These are phyloP conservation scores for Lichtheimia ornata DNA, from an alignment of 371 early-diverging fungal genomes.

Conservation along the genomic window DNA sequence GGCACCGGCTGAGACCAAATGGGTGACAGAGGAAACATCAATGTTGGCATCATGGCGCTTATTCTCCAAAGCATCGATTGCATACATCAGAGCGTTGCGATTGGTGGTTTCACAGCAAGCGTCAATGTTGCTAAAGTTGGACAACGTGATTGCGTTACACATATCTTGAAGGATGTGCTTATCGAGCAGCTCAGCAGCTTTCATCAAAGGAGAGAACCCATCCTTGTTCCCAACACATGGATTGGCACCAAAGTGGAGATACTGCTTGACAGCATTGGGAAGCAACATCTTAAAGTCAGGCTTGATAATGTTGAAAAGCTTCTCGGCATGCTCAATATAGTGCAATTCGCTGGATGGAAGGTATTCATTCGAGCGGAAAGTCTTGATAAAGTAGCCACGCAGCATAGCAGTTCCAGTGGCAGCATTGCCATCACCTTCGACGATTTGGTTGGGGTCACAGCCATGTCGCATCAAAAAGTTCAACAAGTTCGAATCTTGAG, in stretches of 20 bases:
- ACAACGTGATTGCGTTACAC: background rate
- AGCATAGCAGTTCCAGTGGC: constrained; percentile 6
- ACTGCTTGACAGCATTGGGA: constrained; percentile 17
- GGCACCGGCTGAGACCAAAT: constrained; percentile 24
- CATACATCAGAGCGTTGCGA: constrained; percentile 30
- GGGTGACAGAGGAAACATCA: constrained; percentile 4
- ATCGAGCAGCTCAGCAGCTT: constrained; percentile 12
- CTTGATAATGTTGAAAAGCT: constrained; percentile 24
- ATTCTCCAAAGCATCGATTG: constrained; percentile 18
- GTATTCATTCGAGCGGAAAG: constrained; percentile 16
- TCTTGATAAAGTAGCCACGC: constrained; percentile 25
- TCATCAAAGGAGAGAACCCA: constrained; percentile 28
- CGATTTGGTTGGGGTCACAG: constrained; percentile 27
- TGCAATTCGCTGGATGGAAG: constrained; percentile 11
- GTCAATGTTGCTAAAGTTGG: constrained; percentile 21
- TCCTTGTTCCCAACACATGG: constrained; percentile 29
- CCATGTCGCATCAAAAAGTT: constrained; percentile 34
- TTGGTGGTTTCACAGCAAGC: background rate
- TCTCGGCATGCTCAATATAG: constrained; percentile 20
- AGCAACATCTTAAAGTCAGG: constrained; percentile 27
- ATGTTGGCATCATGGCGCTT: background rate
- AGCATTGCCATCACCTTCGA: constrained; percentile 11
- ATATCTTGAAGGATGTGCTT: background rate
- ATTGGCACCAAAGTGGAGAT: constrained; percentile 35
- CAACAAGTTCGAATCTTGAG: constrained; percentile 30